Evolutionary conservation across 768 basidiomycete genomes (phyloP), one percentile per base, ranked within the genome.

Genomic region (Suillus cothurnatus): DNA sequence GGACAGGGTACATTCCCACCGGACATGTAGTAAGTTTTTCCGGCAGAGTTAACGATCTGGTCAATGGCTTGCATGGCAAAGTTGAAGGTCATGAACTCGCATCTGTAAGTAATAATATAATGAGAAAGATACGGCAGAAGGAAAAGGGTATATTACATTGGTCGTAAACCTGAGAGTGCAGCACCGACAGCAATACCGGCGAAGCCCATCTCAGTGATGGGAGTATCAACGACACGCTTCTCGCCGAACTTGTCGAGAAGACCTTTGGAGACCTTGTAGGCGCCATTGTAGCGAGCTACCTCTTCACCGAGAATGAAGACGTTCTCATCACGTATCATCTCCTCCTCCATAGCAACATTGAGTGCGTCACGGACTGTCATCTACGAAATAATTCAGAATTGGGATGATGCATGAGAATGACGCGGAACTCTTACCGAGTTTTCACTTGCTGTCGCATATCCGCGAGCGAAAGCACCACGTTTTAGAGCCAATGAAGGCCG

Each of bases 61-160:
- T 99, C 97, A 77, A 99, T 99, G 65, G 97, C 96, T 81, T 96
- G 95, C 97, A 99, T 99, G 69, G 97, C 97, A 77, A 99, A 99
- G 85, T 99, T 99, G 85, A 97, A 99, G 19, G 97, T 99, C 97
- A 98, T 99, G 84, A 98, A 99, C 84, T 99, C 97, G 86, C 96
- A 98, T 73, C 93, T 95, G 66, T 38, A 45, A 39, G 34, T 47
- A 45, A 36, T 31, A 68, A 36, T 31, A 68, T 66, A 62, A 53
- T 72, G 52, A 69, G 57, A 64, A 38, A 67, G 38, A 19, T 36
- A 56, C 26, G 56, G 53, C 28, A 60, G 3, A 50, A 9, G 64
- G 57, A 52, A 28, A 57, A 36, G 17, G 62, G 62, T 41, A 23
- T 71, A 88, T 65, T 76, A 93, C 93, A 99, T 85, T 67, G 97